Conservation (phyloP, 306 rosid genomes). For the Dalbergia oliveri region DNA sequence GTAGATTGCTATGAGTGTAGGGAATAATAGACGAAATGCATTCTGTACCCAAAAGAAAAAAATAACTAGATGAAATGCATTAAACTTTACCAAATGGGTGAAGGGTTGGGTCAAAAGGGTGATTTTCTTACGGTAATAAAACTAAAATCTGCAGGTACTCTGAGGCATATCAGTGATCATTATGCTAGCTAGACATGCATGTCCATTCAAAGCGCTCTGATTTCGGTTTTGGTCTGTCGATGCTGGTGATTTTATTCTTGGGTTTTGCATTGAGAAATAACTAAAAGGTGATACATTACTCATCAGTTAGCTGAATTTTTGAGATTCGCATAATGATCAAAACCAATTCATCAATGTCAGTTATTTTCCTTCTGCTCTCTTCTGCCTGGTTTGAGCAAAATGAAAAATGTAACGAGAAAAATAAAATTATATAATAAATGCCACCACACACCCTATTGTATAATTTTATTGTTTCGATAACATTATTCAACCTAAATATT, state of each 20-base stretch:
- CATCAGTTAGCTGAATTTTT: slow-evolving; percentile 16
- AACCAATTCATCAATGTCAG: background rate
- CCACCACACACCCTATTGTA: too few relatives aligned
- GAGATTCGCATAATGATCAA: slow-evolving; percentile 7
- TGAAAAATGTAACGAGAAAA: too few relatives aligned
- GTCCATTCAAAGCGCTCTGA: slow-evolving; percentile 35
- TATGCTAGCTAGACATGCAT: background rate
- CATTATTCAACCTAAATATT: too few relatives aligned
- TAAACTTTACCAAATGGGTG: slow-evolving; percentile 9
- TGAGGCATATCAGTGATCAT: background rate
- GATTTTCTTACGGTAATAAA: slow-evolving; percentile 28
- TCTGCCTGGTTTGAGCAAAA: background rate
- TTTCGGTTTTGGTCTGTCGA: slow-evolving; percentile 38
- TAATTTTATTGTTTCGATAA: too few relatives aligned
- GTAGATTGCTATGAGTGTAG: too few relatives aligned
- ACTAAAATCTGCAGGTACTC: background rate
- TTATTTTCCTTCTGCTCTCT: background rate
- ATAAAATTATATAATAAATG: too few relatives aligned
- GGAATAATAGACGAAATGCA: too few relatives aligned
- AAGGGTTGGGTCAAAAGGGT: slow-evolving; percentile 50
- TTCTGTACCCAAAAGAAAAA: too few relatives aligned
- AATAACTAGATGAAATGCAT: too few relatives aligned
- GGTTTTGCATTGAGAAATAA: slow-evolving; percentile 34
- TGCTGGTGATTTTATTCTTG: slow-evolving; percentile 44
- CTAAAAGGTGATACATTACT: background rate